A percentile compares a stretch with the other conserved stretches of the same genome.
phyloP scores from a whole-genome alignment of 2,329 filamentous ascomycete genomes.

The Aspergillus japonicus region DNA sequence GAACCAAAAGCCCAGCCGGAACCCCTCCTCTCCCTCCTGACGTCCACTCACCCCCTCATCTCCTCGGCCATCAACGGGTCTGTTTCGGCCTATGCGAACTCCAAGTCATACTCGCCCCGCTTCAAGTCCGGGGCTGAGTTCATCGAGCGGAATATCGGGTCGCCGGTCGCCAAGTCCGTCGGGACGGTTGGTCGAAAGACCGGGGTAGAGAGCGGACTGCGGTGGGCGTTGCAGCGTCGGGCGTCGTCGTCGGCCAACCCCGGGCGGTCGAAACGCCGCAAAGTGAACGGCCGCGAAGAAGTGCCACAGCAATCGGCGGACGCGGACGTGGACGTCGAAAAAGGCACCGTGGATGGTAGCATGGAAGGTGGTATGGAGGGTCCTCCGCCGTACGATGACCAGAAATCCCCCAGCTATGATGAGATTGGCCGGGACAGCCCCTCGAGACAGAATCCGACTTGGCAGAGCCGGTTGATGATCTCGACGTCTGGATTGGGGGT shows the following conservation, averaged over 20 bases:
- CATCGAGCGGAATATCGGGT: conserved; percentile 79
- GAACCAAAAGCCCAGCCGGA: conserved; percentile 60
- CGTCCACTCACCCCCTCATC: conserved; percentile 81
- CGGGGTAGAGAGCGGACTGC: conserved; percentile 80
- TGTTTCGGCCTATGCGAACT: conserved; percentile 78
- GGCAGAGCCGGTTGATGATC: conserved; percentile 83
- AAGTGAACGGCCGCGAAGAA: conserved; percentile 33
- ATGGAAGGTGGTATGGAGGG: conserved; percentile 57
- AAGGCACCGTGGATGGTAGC: conserved; percentile 27
- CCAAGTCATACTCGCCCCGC: conserved; percentile 85
- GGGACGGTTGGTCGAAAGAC: conserved; percentile 80
- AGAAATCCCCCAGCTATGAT: conserved; percentile 71
- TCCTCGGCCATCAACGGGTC: conserved; percentile 82
- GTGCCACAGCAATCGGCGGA: conserved; percentile 30
- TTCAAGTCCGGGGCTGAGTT: conserved; percentile 90
- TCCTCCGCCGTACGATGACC: conserved; percentile 80
- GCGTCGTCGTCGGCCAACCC: conserved; percentile 36
- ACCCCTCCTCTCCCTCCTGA: conserved; percentile 80
- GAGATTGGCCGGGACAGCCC: conserved; percentile 49
- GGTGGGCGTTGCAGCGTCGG: conserved; percentile 69
- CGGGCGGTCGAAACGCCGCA: conserved; percentile 43
- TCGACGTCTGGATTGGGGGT: conserved; percentile 88
- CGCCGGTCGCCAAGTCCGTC: conserved; percentile 81
- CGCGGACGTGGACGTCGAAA: conserved; percentile 55
- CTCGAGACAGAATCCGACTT: conserved; percentile 46